Base-by-base conservation (phyloP, 2,329 filamentous ascomycete genomes). In the Tolypocladium paradoxum region DNA sequence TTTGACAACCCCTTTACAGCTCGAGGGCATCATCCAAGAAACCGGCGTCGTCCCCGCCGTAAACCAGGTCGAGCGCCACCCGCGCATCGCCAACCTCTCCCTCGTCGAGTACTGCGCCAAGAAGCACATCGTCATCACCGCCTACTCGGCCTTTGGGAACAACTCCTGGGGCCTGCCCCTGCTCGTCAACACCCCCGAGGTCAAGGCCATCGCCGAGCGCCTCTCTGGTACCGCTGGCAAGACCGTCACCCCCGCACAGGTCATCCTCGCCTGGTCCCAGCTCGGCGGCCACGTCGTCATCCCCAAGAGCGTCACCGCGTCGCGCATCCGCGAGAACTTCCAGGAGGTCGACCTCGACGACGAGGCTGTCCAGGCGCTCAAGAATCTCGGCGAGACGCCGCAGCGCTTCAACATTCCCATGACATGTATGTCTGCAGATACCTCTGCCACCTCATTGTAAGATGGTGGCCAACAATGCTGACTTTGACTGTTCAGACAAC, bases 21-120 rank as follows among this genome's bases (percentile, higher is more conserved):
- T 84, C 61, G 74, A 84, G 62, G 71, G 73, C 49, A 63, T 84
- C 61, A 75, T 81, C 66, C 73, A 76, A 38, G 80, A 73, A 53
- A 79, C 77, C 60, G 79, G 81, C 62, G 79, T 79, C 68, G 64
- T 72, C 62, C 74, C 74, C 53, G 83, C 82, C 48, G 82, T 82
- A 58, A 86, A 87, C 76, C 84, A 88, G 68, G 70, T 85, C 63
- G 84, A 87, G 69, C 77, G 84, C 36, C 83, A 87, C 71, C 83
- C 83, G 40, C 81, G 82, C 64, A 75, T 82, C 66, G 79, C 79
- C 58, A 65, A 71, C 55, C 76, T 75, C 50, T 73, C 76, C 33
- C 76, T 86, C 37, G 68, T 84, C 61, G 72, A 77, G 53, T 87
- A 82, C 74, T 74, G 73, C 70, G 75, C 77, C 63, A 67, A 76